Evolutionary conservation across 2,329 filamentous ascomycete genomes (phyloP).

Genomic region (Cladobotryum mycophilum): DNA sequence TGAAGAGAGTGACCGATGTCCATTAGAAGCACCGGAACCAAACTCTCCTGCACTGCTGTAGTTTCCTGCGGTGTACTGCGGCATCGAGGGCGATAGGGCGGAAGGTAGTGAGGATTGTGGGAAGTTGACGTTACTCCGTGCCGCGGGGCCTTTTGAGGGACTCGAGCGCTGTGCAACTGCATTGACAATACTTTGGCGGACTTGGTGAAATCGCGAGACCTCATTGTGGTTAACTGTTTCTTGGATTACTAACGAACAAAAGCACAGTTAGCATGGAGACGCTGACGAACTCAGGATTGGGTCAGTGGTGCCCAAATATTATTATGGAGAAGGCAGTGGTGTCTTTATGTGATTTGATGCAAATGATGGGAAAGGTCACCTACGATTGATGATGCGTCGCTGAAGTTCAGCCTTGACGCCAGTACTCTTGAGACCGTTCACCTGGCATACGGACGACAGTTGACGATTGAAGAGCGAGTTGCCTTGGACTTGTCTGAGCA

Average conservation of each 20-base stretch:
- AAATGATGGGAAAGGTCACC: conserved; percentile 31
- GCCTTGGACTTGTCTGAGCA: conserved; percentile 39
- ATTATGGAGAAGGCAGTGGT: background rate
- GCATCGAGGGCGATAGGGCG: conserved; percentile 8
- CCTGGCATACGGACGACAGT: conserved; percentile 68
- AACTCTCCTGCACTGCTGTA: background rate
- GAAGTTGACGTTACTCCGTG: conserved; percentile 9
- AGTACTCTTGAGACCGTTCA: conserved; percentile 67
- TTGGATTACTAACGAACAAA: conserved; percentile 32
- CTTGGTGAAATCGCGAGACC: conserved; percentile 35
- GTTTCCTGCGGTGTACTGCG: conserved; percentile 5
- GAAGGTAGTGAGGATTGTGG: conserved; percentile 11
- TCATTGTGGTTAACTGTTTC: conserved; percentile 32
- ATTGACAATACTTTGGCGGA: conserved; percentile 37
- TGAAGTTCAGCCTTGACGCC: conserved; percentile 84
- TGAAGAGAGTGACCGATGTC: conserved; percentile 14
- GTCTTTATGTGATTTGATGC: background rate
- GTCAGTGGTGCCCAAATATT: background rate
- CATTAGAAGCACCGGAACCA: conserved; percentile 10
- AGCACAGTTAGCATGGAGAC: conserved; percentile 3
- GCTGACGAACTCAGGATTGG: background rate
- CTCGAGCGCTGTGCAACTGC: conserved; percentile 24
- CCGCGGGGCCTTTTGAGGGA: conserved; percentile 17
- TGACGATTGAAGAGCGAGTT: conserved; percentile 51
- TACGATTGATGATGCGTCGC: conserved; percentile 69